Conservation (phyloP, 179 eudicot species). For the Beta corolliflora region DNA sequence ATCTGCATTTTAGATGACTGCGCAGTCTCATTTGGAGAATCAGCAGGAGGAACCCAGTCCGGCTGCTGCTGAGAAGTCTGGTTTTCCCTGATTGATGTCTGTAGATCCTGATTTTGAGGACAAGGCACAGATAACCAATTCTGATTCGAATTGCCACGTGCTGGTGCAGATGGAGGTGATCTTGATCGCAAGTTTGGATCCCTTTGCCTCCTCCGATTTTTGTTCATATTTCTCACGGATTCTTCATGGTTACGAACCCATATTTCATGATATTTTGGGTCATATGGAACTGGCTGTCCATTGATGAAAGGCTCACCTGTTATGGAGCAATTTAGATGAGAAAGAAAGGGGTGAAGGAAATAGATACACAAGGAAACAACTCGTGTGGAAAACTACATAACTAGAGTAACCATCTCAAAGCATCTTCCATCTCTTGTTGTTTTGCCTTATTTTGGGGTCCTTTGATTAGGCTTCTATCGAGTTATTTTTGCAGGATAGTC, state of each 20-base stretch:
- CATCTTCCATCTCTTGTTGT: too few species aligned
- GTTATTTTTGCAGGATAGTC: too few species aligned
- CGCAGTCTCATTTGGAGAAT: background rate
- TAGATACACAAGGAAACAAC: background rate
- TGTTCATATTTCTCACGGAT: conserved; percentile 10
- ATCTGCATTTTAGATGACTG: conserved; percentile 14
- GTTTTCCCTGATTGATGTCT: background rate
- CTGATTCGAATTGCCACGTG: conserved; percentile 8
- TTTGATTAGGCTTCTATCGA: background rate
- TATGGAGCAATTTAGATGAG: conserved; percentile 5
- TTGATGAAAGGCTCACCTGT: conserved; percentile 93
- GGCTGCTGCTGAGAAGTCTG: background rate
- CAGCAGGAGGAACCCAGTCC: background rate
- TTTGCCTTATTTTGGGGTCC: background rate
- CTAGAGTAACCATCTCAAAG: background rate
- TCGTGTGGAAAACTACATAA: background rate
- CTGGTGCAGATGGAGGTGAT: conserved; percentile 5
- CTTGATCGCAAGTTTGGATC: conserved; percentile 23
- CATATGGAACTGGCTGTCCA: conserved; percentile 91
- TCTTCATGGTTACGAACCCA: conserved; percentile 79
- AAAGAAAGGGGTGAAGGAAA: background rate
- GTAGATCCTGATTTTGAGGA: conserved; percentile 6
- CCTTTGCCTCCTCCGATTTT: conserved; percentile 21
- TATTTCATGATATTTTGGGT: conserved; percentile 87
- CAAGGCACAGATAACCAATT: conserved; percentile 5